These are phyloP conservation scores for Isochrysis galbana DNA, from an alignment of 78 protist species.

Conservation along the genomic window DNA sequence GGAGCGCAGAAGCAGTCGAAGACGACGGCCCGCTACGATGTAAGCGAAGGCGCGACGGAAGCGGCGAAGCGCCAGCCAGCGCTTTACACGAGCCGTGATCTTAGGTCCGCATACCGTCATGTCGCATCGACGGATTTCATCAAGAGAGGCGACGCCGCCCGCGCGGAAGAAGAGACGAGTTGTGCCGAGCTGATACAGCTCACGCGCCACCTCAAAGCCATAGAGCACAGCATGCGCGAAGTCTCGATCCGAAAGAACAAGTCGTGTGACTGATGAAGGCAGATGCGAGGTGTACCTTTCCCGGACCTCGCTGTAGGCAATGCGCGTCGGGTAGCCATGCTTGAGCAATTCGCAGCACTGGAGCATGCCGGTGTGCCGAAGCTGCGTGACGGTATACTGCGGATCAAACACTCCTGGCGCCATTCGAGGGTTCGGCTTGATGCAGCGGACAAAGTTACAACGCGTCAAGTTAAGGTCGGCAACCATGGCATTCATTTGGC, in stretches of 20 bases:
- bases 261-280: background rate
- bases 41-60: background rate
- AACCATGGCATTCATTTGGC: background rate
- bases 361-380: constrained; percentile 19
- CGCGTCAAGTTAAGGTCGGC: background rate
- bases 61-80: background rate
- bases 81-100: background rate
- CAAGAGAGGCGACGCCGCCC: background rate
- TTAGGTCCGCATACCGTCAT: background rate
- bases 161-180: background rate
- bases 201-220: background rate
- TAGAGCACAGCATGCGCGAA: background rate
- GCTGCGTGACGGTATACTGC: background rate
- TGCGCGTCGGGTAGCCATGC: constrained; percentile 25
- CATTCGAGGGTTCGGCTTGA: constrained; percentile 8
- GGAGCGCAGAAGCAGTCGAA: constrained; percentile 52
- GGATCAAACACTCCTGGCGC: background rate
- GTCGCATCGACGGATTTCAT: background rate
- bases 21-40: constrained; percentile 29
- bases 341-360: constrained; percentile 28
- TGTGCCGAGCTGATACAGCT: background rate
- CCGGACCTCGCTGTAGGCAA: background rate
- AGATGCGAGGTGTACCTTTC: background rate
- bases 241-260: background rate
- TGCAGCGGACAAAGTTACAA: constrained; percentile 5